Base-by-base conservation (phyloP, 2,329 filamentous ascomycete species). In the Hypoxylon sp. region DNA sequence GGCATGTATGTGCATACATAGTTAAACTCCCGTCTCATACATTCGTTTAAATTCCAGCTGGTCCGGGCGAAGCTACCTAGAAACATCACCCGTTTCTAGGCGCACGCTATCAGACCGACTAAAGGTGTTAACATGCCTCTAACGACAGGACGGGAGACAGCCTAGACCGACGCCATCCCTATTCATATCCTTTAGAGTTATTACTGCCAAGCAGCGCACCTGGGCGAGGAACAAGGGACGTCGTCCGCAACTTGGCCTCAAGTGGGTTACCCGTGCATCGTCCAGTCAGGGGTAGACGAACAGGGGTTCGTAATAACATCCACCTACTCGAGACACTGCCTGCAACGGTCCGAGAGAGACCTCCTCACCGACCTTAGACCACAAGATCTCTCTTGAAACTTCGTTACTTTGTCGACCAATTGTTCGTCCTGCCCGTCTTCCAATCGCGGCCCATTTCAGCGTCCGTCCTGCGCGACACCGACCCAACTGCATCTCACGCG, bases 311-410 rank as follows among this genome's bases (percentile, higher is more conserved):
- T 63, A 58, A 62, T 59, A 56, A 65, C 58, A 67, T 63, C 69
- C 69, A 67, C 63, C 62, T 55, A 69, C 66, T 72, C 71, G 73
- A 77, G 72, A 77, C 75, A 73, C 70, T 69, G 72, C 67, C 71
- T 73, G 75, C 73, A 73, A 75, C 74, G 74, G 63, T 69, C 69
- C n/a, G n/a, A n/a, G 63, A 69, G 61, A 69, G 64, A 59, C 55
- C 66, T 67, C 64, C 61, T 69, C 64, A 69, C 68, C 68, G 68
- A 66, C 68, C 69, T 70, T 66, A 64, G 60, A 57, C 60, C 60
- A 62, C 52, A 54, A 62, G 64, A 47, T 59, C 48, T 59, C 46
- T 61, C 8, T 55, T 55, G 58, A 63, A 62, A 64, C 55, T 55
- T 58, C 58, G 67, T 67, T 55, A 67, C 67, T 69, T 64, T 64